phyloP scores from a whole-genome alignment of 2,329 filamentous ascomycete genomes.

The Ceratocystis cacaofunesta region DNA sequence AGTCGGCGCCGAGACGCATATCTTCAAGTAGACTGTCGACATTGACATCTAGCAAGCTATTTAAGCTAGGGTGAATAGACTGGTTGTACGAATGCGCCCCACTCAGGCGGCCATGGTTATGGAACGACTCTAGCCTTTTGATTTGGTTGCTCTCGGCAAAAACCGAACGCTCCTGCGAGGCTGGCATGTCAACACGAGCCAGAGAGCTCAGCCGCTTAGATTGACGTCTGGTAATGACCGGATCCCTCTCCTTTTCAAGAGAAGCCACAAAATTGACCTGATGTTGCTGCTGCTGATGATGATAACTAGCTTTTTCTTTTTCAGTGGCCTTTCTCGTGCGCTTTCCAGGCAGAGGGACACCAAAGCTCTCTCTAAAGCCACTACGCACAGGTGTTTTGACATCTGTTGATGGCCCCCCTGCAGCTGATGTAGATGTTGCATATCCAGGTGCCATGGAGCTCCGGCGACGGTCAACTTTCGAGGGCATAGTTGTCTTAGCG shows the following conservation, averaged over 20 bases:
- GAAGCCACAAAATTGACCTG: slow-evolving; percentile 44
- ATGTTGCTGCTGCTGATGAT: slow-evolving; percentile 1
- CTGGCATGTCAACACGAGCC: slow-evolving; percentile 71
- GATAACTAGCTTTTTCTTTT: slow-evolving; percentile 21
- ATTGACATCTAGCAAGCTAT: slow-evolving; percentile 52
- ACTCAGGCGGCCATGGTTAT: slow-evolving; percentile 45
- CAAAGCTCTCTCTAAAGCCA: slow-evolving; percentile 63
- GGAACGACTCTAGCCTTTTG: slow-evolving; percentile 59
- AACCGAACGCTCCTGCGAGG: slow-evolving; percentile 65
- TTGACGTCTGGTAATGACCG: slow-evolving; percentile 39
- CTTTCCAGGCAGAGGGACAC: slow-evolving; percentile 40
- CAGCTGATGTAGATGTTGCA: slow-evolving; percentile 4
- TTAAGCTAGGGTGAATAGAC: slow-evolving; percentile 36
- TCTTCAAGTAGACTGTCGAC: slow-evolving; percentile 57
- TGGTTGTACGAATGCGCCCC: slow-evolving; percentile 33
- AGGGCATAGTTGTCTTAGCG: background rate
- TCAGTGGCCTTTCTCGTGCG: slow-evolving; percentile 30
- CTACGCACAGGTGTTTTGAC: slow-evolving; percentile 61
- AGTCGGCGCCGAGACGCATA: slow-evolving; percentile 43
- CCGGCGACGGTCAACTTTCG: slow-evolving; percentile 37
- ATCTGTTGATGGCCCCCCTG: background rate
- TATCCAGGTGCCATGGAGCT: slow-evolving; percentile 49
- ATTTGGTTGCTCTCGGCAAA: slow-evolving; percentile 51
- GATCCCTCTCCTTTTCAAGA: slow-evolving; percentile 52
- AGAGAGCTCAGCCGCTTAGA: slow-evolving; percentile 80